Evolutionary conservation across 371 early-diverging fungal genomes (phyloP).

Genomic region (Mortierella sp.): DNA sequence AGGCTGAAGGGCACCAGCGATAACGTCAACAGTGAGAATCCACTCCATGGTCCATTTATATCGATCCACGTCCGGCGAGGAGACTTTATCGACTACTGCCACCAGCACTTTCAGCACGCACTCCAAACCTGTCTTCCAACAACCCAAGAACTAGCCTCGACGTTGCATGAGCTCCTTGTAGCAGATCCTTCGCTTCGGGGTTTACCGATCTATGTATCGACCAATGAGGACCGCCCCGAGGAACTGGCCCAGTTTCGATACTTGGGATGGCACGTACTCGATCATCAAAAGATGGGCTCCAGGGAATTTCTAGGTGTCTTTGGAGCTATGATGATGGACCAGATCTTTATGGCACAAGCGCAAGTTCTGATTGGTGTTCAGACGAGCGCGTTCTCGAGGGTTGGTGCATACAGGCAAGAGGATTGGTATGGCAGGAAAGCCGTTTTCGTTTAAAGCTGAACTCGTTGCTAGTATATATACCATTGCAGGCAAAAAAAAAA

Average conservation of each 20-base stretch:
- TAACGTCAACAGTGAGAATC: not conserved
- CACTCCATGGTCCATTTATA: constrained; percentile 15
- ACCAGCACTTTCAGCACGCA: constrained; percentile 24
- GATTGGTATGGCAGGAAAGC: constrained; percentile 38
- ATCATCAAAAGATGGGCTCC: constrained; percentile 16
- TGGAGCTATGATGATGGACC: constrained; percentile 39
- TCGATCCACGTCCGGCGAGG: constrained; percentile 36
- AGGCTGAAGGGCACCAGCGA: not conserved
- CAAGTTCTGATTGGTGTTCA: constrained; percentile 30
- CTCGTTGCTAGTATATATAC: no score
- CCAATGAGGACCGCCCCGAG: constrained; percentile 26
- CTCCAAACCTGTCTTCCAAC: constrained; percentile 35
- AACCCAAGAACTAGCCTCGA: constrained; percentile 29
- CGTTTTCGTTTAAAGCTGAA: constrained; percentile 12
- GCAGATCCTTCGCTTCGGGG: constrained; percentile 16
- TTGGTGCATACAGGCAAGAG: constrained; percentile 31
- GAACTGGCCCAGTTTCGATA: constrained; percentile 27
- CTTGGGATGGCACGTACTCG: constrained; percentile 35
- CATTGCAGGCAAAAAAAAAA: no score
- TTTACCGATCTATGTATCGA: constrained; percentile 36
- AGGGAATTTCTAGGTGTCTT: constrained; percentile 16
- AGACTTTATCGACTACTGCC: constrained; percentile 32
- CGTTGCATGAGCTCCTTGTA: not conserved
- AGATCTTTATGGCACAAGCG: constrained; percentile 37
- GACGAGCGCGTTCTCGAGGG: constrained; percentile 19